These are phyloP conservation scores for Sicyos edulis DNA, from an alignment of 306 rosid species.

Conservation along the genomic window DNA sequence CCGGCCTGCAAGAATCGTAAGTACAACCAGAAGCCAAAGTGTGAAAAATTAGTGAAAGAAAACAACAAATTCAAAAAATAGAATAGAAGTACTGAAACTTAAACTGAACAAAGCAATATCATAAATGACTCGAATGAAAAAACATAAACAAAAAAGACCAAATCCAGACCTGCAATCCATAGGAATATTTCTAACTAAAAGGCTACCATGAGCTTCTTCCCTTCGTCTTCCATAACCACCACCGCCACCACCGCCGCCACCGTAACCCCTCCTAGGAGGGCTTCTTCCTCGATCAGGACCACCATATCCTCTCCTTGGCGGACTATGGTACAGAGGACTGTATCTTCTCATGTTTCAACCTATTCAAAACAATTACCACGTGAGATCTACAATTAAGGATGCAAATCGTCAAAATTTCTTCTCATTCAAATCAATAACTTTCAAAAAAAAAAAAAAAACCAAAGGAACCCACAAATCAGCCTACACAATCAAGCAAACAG, in stretches of 20 bases:
- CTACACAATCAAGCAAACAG: neutral
- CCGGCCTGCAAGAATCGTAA: constrained; percentile 43
- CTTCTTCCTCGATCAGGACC: constrained; percentile 48
- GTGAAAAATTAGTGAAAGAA: neutral
- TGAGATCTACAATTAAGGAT: neutral
- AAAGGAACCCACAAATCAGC: neutral
- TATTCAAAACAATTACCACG: neutral
- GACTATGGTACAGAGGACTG: constrained; percentile 93
- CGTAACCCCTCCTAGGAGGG: constrained; percentile 38
- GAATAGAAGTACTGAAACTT: neutral
- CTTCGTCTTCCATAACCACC: constrained; percentile 62
- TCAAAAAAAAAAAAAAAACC: neutral
- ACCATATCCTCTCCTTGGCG: constrained; percentile 86
- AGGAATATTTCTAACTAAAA: constrained; percentile 92
- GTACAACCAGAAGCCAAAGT: neutral
- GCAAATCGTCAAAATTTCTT: neutral
- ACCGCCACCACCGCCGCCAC: constrained; percentile 42
- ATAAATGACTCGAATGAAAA: neutral
- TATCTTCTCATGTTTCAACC: constrained; percentile 58
- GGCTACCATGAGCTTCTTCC: constrained; percentile 71
- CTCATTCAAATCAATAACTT: neutral
- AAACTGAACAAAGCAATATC: neutral
- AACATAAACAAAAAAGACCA: neutral
- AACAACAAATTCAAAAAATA: neutral
- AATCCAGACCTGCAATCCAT: constrained; percentile 57